phyloP scores from a whole-genome alignment of 2,329 filamentous ascomycete species.

The Fusarium sp. region DNA sequence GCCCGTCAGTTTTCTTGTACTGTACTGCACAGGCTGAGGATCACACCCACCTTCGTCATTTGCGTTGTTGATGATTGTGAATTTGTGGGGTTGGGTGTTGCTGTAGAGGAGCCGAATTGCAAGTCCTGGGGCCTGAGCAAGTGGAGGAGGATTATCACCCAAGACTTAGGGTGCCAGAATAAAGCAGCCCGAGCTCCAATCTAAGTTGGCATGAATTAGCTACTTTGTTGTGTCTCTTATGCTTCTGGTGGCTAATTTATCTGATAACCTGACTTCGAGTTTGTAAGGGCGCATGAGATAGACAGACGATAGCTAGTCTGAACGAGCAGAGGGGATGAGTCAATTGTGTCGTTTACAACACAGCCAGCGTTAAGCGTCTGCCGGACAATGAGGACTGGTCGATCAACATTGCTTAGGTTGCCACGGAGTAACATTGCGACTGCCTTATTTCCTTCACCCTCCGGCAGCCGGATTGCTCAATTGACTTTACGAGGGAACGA shows the following conservation, averaged over 20 bases:
- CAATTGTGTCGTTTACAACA: not conserved
- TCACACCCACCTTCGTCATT: not conserved
- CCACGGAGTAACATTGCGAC: too few relatives aligned
- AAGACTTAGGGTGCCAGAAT: accelerated
- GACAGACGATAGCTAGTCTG: not conserved
- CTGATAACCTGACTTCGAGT: accelerated
- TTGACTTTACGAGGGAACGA: accelerated
- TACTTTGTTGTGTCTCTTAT: accelerated
- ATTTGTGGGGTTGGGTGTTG: accelerated
- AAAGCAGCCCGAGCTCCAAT: not conserved
- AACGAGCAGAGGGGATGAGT: not conserved
- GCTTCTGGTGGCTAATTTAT: not conserved
- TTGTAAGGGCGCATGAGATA: not conserved
- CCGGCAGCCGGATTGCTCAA: not conserved
- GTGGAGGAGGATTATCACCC: not conserved
- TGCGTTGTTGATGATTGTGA: not conserved
- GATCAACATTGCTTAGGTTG: not conserved
- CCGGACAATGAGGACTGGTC: not conserved
- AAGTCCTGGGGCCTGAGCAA: not conserved
- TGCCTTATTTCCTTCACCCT: not conserved
- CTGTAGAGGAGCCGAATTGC: not conserved
- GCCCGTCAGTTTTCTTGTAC: not conserved
- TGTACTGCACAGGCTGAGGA: not conserved
- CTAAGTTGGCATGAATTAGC: accelerated
- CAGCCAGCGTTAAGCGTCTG: not conserved